These are phyloP conservation scores for Alternaria angustiovoidea DNA, from an alignment of 2,329 filamentous ascomycete species.

Conservation along the genomic window DNA sequence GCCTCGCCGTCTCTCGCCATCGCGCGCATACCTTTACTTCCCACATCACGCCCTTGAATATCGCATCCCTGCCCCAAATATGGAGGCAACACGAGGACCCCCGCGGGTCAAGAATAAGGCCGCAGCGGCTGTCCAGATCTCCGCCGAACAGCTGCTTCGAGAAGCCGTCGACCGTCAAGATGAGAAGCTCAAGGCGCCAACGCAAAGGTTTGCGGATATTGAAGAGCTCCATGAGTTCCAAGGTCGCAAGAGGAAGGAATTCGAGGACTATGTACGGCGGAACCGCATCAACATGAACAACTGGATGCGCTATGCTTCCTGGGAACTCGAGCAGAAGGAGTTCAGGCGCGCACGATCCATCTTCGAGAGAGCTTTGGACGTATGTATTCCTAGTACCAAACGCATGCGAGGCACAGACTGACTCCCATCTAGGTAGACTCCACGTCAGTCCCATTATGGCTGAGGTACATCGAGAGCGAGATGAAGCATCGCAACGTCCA, in stretches of 20 bases:
- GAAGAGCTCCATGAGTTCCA: conserved; percentile 99
- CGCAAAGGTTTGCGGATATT: conserved; percentile 92
- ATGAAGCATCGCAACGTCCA: conserved; percentile 84
- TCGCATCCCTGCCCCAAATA: conserved; percentile 53
- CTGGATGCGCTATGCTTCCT: conserved; percentile 97
- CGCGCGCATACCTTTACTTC: background rate
- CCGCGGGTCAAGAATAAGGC: conserved; percentile 99
- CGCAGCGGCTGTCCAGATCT: conserved; percentile 82
- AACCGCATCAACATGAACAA: conserved; percentile 98
- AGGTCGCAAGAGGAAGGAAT: conserved; percentile 93
- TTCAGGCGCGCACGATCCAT: conserved; percentile 89
- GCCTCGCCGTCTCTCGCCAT: background rate
- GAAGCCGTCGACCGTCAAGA: conserved; percentile 98
- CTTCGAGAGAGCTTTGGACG: conserved; percentile 93
- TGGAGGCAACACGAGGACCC: conserved; percentile 89
- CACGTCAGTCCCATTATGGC: conserved; percentile 86
- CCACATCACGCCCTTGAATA: background rate
- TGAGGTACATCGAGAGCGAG: conserved; percentile 93
- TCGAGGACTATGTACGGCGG: conserved; percentile 95
- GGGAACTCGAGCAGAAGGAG: conserved; percentile 98
- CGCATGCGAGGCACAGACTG: background rate
- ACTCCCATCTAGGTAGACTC: conserved; percentile 63
- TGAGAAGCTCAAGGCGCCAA: conserved; percentile 83
- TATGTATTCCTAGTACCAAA: conserved; percentile 45
- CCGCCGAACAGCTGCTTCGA: conserved; percentile 93